These are phyloP conservation scores for Isabelozyma pseudorhagii DNA, from an alignment of 805 yeast genomes.

Conservation along the genomic window DNA sequence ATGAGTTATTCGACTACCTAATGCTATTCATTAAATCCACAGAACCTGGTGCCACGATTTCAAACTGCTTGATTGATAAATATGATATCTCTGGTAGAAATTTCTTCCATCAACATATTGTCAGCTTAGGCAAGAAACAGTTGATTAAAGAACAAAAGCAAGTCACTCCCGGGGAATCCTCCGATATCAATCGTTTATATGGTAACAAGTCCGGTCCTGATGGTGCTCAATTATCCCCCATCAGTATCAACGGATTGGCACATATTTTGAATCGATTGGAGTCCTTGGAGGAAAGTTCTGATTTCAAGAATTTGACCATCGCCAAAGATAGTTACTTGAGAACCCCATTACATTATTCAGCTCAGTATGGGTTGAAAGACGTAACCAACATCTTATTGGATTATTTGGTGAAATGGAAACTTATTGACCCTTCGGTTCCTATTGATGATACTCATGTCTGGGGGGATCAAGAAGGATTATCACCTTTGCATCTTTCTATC, in stretches of 20 bases:
- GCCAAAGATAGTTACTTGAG: slow-evolving; percentile 74
- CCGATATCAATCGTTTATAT: slow-evolving; percentile 21
- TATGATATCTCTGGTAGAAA: slow-evolving; percentile 79
- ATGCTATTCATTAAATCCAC: slow-evolving; percentile 38
- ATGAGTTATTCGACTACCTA: slow-evolving; percentile 47
- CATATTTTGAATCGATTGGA: slow-evolving; percentile 54
- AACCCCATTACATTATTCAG: slow-evolving; percentile 87
- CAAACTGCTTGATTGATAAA: slow-evolving; percentile 43
- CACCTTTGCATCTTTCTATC: slow-evolving; percentile 83
- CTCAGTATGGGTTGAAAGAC: slow-evolving; percentile 76
- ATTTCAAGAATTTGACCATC: slow-evolving; percentile 34
- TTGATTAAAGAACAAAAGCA: slow-evolving; percentile 23
- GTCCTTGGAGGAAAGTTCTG: slow-evolving; percentile 1
- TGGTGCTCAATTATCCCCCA: slow-evolving; percentile 55
- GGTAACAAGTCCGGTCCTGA: slow-evolving; percentile 39
- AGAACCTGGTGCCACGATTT: slow-evolving; percentile 6
- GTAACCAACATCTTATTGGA: slow-evolving; percentile 57
- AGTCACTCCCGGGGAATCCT: slow-evolving; percentile 42
- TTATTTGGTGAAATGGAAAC: slow-evolving; percentile 56
- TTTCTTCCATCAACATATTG: slow-evolving; percentile 80
- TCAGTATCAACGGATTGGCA: slow-evolving; percentile 49
- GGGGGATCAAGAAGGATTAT: slow-evolving; percentile 76
- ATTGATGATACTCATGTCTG: slow-evolving; percentile 56
- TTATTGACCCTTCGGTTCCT: slow-evolving; percentile 45
- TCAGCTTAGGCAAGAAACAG: slow-evolving; percentile 69